Evolutionary conservation across 768 basidiomycete species (phyloP), one percentile per base, ranked within the genome.

Genomic region (Mycena polygramma): DNA sequence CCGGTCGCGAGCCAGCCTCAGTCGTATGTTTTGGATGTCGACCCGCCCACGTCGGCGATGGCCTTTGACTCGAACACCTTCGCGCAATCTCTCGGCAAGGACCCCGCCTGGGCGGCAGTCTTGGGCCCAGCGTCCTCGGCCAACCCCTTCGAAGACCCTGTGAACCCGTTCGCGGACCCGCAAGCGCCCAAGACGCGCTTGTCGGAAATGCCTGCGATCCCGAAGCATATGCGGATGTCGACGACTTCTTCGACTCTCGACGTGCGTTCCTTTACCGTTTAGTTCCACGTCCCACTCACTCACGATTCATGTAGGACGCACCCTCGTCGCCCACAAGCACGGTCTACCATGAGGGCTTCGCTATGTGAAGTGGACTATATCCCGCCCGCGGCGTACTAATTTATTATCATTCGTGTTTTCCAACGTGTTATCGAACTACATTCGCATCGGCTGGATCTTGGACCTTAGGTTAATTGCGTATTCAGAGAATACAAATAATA

Each of bases 91-190:
- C 69, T 73, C 41, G 69, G 66, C 13, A 57, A 73, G 20, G 49
- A 73, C 57, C 57, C 72, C 24, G 65, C 66, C 13, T 73, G 68
- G 68, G 69, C 69, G 36, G 66, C 54, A 6, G 57, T 70, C 20
- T 17, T 70, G 20, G 64, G 54, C 24, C 70, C 69, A 52, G 55
- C 72, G 5, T 61, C 72, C 6, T 64, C 71, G 26, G 72, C 64
- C 9, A 73, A 73, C 37, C 72, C 72, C n/a, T 73, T 73, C 66
- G 65, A 41, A 26, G 72, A 73, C 69, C 72, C 72, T 3, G 72
- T 67, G 26, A 70, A 67, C 30, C 68, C 72, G 22, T 72, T 72
- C 53, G 62, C 66, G n/a, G 71, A 72, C 37, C 71, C 71, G n/a
- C 30, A 41, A 41, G 36, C 14, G 14, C 52, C 62, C 24, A 70